Conservation (phyloP, 2,329 filamentous ascomycete species). For the Penicillium sp. region DNA sequence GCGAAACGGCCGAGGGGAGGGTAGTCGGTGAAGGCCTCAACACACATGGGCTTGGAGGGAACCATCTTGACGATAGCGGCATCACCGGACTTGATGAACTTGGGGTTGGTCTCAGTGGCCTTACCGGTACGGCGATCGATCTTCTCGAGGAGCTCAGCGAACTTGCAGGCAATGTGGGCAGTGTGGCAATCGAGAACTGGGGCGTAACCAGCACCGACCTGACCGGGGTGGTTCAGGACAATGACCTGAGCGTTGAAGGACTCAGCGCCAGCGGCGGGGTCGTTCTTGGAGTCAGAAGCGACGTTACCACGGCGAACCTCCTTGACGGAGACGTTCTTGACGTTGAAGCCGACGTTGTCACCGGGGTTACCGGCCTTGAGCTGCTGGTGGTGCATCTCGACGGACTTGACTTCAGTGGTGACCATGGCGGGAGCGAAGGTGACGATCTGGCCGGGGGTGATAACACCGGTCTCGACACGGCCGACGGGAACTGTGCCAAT, state of each 20-base stretch:
- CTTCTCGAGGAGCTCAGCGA: slow-evolving; percentile 98
- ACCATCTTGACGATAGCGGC: slow-evolving; percentile 99
- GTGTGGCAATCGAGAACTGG: slow-evolving; percentile 99
- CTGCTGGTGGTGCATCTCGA: slow-evolving; percentile 99
- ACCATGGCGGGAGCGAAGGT: slow-evolving; percentile 98
- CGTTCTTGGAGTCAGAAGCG: slow-evolving; percentile 99
- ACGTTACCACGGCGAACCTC: slow-evolving; percentile 99
- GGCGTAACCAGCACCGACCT: slow-evolving; percentile 98
- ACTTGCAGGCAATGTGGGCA: slow-evolving; percentile 99
- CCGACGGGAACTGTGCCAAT: slow-evolving; percentile 99
- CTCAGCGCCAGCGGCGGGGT: slow-evolving; percentile 83
- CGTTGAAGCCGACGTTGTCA: slow-evolving; percentile 99
- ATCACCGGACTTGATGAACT: slow-evolving; percentile 99
- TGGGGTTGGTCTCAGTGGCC: slow-evolving; percentile 84
- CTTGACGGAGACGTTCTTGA: slow-evolving; percentile 99
- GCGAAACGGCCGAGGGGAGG: slow-evolving; percentile 99
- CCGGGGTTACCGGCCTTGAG: slow-evolving; percentile 90
- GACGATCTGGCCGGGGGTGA: slow-evolving; percentile 81
- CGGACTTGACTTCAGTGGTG: slow-evolving; percentile 99
- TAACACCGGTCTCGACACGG: slow-evolving; percentile 99
- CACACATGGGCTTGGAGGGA: slow-evolving; percentile 99
- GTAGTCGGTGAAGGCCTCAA: slow-evolving; percentile 99
- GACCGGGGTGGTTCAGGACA: slow-evolving; percentile 99
- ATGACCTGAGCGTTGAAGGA: slow-evolving; percentile 99
- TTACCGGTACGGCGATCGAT: slow-evolving; percentile 99